Evolutionary conservation across 2,329 filamentous ascomycete genomes (phyloP), one percentile per base, ranked within the genome.

Genomic region (Thelonectria blattea): DNA sequence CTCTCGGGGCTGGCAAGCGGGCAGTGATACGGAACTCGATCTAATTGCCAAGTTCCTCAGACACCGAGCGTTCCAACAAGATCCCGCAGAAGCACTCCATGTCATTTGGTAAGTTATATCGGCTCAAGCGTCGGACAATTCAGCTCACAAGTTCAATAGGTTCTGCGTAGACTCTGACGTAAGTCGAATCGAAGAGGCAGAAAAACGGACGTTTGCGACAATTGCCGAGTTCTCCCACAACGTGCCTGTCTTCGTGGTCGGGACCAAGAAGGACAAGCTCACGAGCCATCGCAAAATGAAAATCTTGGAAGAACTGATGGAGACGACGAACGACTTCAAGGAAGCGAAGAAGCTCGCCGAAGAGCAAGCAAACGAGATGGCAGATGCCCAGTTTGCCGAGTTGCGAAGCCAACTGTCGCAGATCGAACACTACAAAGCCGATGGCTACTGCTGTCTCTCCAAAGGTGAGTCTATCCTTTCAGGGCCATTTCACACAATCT

Each of bases 371-470:
- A 68, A 67, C 20, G 53, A 49, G 3, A 57, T 68, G 48, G 68
- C 68, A 1, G 65, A 69, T 1, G 58, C 60, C 1, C 68, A 70
- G 17, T 70, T 70, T 37, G 53, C 64, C 18, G 58, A 69, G 42
- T 49, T 70, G 0, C 60, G 68, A 11, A 69, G 49, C 5, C 68
- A 70, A 2, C 51, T 70, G 2, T 67, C 64, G 0, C 68, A 71
- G 47, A 70, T 70, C 1, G 68, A 71, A 6, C 68, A 70, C 45
- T 71, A 70, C 62, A 70, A 70, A 39, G 68, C 68, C 0, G 68
- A 70, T 22, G 68, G 68, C 1, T 68, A 60, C 11, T 70, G 68
- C 39, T 70, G 68, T 24, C 56, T 70, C 9, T 70, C 68, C 18
- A 70, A 69, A 45, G 60, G 68, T 68, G 6, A 53, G 62, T 9